Percentiles rank a stretch among this genome's conserved stretches.
Conservation (phyloP, 257 asterid species). For the Plantago ovata region DNA sequence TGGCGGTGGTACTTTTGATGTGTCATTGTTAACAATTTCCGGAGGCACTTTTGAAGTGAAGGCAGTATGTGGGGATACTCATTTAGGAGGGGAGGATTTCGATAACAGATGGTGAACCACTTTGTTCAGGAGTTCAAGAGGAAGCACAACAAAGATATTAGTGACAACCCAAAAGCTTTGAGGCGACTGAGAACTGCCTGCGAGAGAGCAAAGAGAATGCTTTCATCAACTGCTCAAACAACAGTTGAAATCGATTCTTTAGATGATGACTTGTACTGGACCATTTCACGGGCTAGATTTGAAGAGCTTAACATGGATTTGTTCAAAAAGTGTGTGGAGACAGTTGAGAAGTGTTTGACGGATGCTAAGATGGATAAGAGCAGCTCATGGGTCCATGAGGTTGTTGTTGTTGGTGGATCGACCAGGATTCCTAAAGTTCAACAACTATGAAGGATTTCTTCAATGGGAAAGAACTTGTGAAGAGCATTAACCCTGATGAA, state of each 20-base stretch:
- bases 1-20: too few relatives aligned
- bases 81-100: constrained; percentile 25
- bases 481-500: background rate
- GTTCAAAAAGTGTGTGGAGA: constrained; percentile 77
- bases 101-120: constrained; percentile 81
- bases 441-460: background rate
- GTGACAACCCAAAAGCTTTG: constrained; percentile 60
- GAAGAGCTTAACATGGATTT: constrained; percentile 75
- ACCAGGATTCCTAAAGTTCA: background rate
- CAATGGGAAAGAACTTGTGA: background rate
- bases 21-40: too few relatives aligned
- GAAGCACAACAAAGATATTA: constrained; percentile 72
- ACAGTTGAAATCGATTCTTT: constrained; percentile 71
- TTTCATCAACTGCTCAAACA: constrained; percentile 76
- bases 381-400: background rate
- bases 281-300: constrained; percentile 69
- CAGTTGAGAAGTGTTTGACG: constrained; percentile 77
- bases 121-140: constrained; percentile 81
- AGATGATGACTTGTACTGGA: constrained; percentile 65
- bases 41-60: background rate
- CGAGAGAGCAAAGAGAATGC: constrained; percentile 78
- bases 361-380: constrained; percentile 85
- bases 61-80: too few relatives aligned
- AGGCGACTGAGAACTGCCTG: constrained; percentile 69
- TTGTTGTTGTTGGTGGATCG: background rate